These are phyloP conservation scores for Aspergillus neoniger DNA, from an alignment of 2,329 filamentous ascomycete genomes.

Conservation along the genomic window DNA sequence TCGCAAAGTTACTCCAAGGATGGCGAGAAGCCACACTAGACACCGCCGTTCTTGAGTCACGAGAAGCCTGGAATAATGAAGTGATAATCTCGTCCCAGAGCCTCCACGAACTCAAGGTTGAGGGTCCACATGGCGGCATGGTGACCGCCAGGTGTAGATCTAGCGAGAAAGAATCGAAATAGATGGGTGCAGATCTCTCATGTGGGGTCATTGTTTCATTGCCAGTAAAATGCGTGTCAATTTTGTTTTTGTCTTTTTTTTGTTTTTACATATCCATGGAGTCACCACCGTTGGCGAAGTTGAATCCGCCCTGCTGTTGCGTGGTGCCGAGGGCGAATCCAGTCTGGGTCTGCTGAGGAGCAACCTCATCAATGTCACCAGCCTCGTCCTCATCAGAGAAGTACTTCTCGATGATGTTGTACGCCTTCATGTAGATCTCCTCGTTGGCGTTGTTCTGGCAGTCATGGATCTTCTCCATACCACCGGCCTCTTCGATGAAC, in stretches of 20 bases:
- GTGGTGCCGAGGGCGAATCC: constrained; percentile 70
- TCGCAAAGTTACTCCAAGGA: constrained; percentile 1
- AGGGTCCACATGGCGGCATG: constrained; percentile 2
- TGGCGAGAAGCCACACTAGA: neutral
- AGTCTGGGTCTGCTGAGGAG: constrained; percentile 68
- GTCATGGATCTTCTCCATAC: constrained; percentile 99
- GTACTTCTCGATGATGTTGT: constrained; percentile 99
- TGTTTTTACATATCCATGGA: constrained; percentile 70
- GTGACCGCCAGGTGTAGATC: constrained; percentile 13
- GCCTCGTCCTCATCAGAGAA: constrained; percentile 96
- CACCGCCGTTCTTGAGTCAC: neutral
- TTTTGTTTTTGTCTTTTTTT: constrained; percentile 18
- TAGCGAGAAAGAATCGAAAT: constrained; percentile 19
- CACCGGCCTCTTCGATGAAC: constrained; percentile 97
- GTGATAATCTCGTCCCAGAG: constrained; percentile 6
- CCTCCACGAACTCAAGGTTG: constrained; percentile 15
- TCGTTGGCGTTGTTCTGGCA: constrained; percentile 99
- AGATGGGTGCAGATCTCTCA: constrained; percentile 16
- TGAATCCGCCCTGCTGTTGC: constrained; percentile 81
- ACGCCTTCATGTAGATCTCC: constrained; percentile 99
- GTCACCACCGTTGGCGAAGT: constrained; percentile 77
- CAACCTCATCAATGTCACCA: constrained; percentile 78
- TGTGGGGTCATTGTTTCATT: constrained; percentile 17
- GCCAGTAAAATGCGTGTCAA: constrained; percentile 15
- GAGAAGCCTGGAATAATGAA: constrained; percentile 7